These are phyloP conservation scores for Eucalyptus curtisii DNA, from an alignment of 345 rosid species.

Conservation along the genomic window DNA sequence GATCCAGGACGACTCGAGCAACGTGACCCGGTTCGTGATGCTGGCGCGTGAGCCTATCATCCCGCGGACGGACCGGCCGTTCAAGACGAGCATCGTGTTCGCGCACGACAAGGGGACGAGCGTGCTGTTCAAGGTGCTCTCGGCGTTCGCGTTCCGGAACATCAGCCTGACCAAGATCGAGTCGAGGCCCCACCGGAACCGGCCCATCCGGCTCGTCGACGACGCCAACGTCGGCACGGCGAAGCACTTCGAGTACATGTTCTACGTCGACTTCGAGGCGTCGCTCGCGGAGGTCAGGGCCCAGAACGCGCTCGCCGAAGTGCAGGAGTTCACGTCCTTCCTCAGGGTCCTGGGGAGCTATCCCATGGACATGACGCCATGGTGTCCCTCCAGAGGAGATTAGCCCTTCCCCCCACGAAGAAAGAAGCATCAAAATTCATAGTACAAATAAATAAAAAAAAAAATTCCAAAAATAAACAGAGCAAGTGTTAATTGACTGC, in stretches of 20 bases:
- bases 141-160: slow-evolving; percentile 41
- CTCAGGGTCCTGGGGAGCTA: slow-evolving; percentile 40
- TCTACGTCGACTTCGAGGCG: slow-evolving; percentile 44
- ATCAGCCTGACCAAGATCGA: slow-evolving; percentile 43
- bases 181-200: slow-evolving; percentile 37
- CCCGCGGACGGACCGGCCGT: slow-evolving; percentile 40
- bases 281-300: slow-evolving; percentile 38
- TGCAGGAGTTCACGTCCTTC: slow-evolving; percentile 47
- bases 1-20: slow-evolving; percentile 34
- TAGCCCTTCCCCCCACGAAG: not conserved
- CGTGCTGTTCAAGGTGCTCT: slow-evolving; percentile 39
- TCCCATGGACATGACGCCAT: slow-evolving; percentile 47
- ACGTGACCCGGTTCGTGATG: slow-evolving; percentile 47
- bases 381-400: slow-evolving; percentile 32
- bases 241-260: slow-evolving; percentile 45
- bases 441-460: not conserved
- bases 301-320: slow-evolving; percentile 42
- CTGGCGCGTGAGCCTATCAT: slow-evolving; percentile 45
- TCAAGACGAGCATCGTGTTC: slow-evolving; percentile 39
- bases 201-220: slow-evolving; percentile 36
- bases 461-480: not conserved
- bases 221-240: slow-evolving; percentile 43
- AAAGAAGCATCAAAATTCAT: not conserved
- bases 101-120: slow-evolving; percentile 45
- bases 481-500: not conserved